These are phyloP conservation scores for Diaporthe australafricana DNA, from an alignment of 2,329 filamentous ascomycete genomes.

Conservation along the genomic window DNA sequence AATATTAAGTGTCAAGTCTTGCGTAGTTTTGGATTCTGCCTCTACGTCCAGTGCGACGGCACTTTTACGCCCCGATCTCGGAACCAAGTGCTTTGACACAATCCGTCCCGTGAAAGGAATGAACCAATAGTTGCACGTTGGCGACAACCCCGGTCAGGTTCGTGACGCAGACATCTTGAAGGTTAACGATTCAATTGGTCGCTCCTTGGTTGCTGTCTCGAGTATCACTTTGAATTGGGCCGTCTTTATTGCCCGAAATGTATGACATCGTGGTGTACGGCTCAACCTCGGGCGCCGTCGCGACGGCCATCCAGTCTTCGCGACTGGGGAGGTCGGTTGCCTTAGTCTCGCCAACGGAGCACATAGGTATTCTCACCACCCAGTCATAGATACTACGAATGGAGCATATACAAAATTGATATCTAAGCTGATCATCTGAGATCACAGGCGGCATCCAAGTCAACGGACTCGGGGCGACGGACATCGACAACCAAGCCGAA, in stretches of 20 bases:
- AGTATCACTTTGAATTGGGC: not conserved
- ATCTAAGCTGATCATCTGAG: not conserved
- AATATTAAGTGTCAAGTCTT: not conserved
- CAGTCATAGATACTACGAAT: not conserved
- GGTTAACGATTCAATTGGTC: not conserved
- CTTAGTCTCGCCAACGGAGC: not conserved
- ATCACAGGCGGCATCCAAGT: not conserved
- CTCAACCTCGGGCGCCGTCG: not conserved
- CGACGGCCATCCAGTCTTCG: not conserved
- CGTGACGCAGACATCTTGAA: not conserved
- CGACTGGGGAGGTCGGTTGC: not conserved
- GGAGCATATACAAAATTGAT: too few species aligned
- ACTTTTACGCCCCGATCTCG: not conserved
- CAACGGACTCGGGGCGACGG: not conserved
- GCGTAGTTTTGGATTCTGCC: not conserved
- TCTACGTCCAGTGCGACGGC: too few species aligned
- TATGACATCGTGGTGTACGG: not conserved
- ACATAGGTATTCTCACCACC: not conserved
- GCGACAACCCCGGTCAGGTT: not conserved
- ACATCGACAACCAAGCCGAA: slow-evolving; percentile 1
- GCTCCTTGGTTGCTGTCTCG: not conserved
- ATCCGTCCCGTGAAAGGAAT: not conserved
- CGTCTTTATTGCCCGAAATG: not conserved
- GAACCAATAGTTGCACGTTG: not conserved
- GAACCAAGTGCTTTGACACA: not conserved